Percentiles rank a stretch among this genome's conserved stretches.
Conservation (phyloP, 495 filamentous ascomycete genomes). For the Hypoxylon crocopeplum region DNA sequence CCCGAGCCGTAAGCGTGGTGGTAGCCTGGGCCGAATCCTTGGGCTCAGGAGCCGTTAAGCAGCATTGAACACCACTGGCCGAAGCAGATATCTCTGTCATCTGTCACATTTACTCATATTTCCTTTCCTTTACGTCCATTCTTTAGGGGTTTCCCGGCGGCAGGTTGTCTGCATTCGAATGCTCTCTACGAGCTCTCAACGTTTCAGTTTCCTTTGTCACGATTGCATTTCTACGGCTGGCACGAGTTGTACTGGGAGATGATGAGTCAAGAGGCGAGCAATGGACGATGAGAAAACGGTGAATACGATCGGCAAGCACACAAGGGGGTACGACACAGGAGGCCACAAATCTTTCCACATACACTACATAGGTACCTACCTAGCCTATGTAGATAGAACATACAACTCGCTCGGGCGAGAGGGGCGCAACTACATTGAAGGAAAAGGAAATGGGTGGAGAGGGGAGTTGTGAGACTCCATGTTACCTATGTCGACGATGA, state of each 20-base stretch:
- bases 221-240: conserved; percentile 6
- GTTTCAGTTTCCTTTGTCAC: conserved; percentile 13
- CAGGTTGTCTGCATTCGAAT: conserved; percentile 3
- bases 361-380: too few species aligned
- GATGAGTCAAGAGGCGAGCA: conserved; percentile 13
- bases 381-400: conserved; percentile 25
- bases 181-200: conserved; percentile 1
- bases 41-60: conserved; percentile 25
- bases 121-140: neutral
- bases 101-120: conserved; percentile 10
- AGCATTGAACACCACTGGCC: neutral
- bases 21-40: conserved; percentile 39
- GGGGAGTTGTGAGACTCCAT: conserved; percentile 11
- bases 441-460: neutral
- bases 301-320: conserved; percentile 20
- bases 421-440: conserved; percentile 18
- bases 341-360: conserved; percentile 9
- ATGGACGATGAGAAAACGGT: conserved; percentile 17
- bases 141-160: neutral
- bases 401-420: conserved; percentile 34
- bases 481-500: conserved; percentile 14
- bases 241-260: conserved; percentile 9
- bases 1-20: conserved; percentile 36
- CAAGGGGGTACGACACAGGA: conserved; percentile 12
- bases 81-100: conserved; percentile 8